Percentiles rank a stretch among this genome's conserved stretches.
phyloP scores from a whole-genome alignment of 2,329 filamentous ascomycete species.

The Fusarium metavorans region DNA sequence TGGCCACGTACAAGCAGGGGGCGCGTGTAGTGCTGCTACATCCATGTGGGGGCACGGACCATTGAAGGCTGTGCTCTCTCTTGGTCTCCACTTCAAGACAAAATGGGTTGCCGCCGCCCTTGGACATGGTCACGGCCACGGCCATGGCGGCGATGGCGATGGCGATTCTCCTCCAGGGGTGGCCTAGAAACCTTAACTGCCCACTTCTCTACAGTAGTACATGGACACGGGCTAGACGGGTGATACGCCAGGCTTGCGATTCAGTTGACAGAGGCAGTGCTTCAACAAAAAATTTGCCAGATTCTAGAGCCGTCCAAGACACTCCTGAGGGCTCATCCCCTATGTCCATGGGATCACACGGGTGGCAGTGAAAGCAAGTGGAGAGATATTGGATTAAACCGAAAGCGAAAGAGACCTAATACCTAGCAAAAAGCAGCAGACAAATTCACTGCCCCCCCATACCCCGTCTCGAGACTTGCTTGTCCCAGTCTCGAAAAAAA shows the following conservation, averaged over 20 bases:
- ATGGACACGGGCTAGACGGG: neutral
- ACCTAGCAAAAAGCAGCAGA: neutral
- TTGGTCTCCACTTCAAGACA: neutral
- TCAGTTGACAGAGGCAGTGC: neutral
- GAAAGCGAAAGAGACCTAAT: neutral
- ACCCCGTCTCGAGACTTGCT: neutral
- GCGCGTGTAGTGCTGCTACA: neutral
- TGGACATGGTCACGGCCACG: neutral
- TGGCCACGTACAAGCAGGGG: neutral
- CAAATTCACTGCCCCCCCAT: neutral
- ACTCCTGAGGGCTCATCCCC: neutral
- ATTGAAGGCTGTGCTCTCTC: slow-evolving; percentile 28
- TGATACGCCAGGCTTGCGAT: neutral
- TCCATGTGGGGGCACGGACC: neutral
- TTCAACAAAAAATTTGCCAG: neutral
- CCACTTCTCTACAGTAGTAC: neutral
- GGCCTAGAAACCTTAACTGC: slow-evolving; percentile 26
- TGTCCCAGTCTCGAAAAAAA: neutral
- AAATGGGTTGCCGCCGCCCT: neutral
- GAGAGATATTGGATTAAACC: neutral
- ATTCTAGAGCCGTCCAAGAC: neutral
- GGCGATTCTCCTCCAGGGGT: slow-evolving; percentile 26
- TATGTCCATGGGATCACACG: neutral
- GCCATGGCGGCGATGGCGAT: slow-evolving; percentile 34
- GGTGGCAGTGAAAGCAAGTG: neutral